phyloP scores from a whole-genome alignment of 495 filamentous ascomycete genomes.

The Gamarada debralockiae region DNA sequence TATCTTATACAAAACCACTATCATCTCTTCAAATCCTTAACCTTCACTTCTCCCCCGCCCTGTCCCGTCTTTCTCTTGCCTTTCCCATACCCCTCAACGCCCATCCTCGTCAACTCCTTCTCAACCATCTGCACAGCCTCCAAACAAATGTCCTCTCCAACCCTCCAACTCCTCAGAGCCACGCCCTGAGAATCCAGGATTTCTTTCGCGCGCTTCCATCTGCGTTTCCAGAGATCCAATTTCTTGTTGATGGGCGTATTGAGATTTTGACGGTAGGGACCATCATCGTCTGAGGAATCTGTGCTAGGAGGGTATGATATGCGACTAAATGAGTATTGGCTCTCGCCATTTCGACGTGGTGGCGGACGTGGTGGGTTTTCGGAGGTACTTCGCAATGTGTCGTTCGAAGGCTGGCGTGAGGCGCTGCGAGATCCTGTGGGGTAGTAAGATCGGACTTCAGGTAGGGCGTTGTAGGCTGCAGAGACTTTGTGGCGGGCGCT shows the following conservation, averaged over 20 bases:
- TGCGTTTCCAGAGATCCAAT: conserved; percentile 74
- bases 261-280: conserved; percentile 14
- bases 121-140: conserved; percentile 47
- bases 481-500: conserved; percentile 34
- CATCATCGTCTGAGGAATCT: conserved; percentile 19
- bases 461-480: conserved; percentile 45
- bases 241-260: conserved; percentile 61
- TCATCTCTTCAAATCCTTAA: conserved; percentile 23
- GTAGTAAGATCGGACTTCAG: conserved; percentile 30
- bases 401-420: background rate
- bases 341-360: conserved; percentile 25
- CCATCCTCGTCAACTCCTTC: conserved; percentile 36
- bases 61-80: conserved; percentile 19
- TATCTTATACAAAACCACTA: too few species aligned
- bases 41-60: conserved; percentile 23
- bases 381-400: conserved; percentile 13
- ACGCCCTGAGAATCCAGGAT: conserved; percentile 67
- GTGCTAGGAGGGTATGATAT: conserved; percentile 1
- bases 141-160: conserved; percentile 68
- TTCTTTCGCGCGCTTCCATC: conserved; percentile 73
- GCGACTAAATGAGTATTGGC: conserved; percentile 18
- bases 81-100: conserved; percentile 22
- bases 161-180: conserved; percentile 76
- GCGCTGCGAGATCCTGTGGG: conserved; percentile 9
- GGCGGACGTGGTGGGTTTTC: conserved; percentile 31